Evolutionary conservation across 2,329 filamentous ascomycete genomes (phyloP), one percentile per base, ranked within the genome.

Genomic region (Cytospora mali): DNA sequence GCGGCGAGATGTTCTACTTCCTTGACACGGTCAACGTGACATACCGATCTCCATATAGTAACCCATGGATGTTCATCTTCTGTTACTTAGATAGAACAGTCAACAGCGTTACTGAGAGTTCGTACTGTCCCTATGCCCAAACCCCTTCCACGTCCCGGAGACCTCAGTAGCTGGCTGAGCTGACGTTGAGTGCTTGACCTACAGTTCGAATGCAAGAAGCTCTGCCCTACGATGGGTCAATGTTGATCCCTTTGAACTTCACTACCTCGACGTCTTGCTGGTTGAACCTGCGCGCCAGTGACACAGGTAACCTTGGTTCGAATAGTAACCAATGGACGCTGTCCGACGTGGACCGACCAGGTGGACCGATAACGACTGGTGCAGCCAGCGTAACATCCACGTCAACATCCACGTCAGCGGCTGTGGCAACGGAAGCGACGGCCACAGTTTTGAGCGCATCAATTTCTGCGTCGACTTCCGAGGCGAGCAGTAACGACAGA

Each of bases 21-120:
- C 53, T 56, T 16, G 58, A 61, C 35, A 61, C 51, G 1, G 58
- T 61, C 51, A 61, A 61, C 31, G 58, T 61, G 13, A 31, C 58
- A n/a, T 61, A 61, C 39, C 50, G 27, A n/a, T 56, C 58, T 3
- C 10, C 58, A 9, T 61, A 49, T 25, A 18, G 49, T 3, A 28
- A 56, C 3, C 58, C 58, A 35, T 61, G 42, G 50, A 25, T 61
- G 7, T 61, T 48, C 6, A 56, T 28, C 21, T 56, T 55, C 16
- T 61, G 58, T 18, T 56, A 56, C 31, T 1, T 31, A 21, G 29
- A 59, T 29, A 10, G 42, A n/a, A 53, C 57, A 14, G 57, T 35
- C 33, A 59, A 53, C 31, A 53, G 27, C 14, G 57, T 46, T 25
- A 35, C 25, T 6, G n/a, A 31, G 14, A 31, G 57, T 59, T 52